Evolutionary conservation across 2,329 filamentous ascomycete genomes (phyloP), one percentile per base, ranked within the genome.

Genomic region (Cercospora sp.): DNA sequence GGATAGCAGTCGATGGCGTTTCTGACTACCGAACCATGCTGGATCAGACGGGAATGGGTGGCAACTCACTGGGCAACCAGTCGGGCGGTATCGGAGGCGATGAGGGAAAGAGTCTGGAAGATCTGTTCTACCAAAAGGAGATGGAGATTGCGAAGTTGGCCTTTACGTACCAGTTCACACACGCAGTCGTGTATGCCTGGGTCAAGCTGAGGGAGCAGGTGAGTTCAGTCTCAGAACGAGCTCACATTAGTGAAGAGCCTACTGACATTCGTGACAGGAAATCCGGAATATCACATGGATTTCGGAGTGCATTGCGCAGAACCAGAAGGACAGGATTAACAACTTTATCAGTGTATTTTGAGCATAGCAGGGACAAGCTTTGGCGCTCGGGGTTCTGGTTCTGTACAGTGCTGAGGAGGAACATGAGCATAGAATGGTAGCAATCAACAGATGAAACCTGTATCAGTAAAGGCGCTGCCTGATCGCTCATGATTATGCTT

Each of bases 221-320:
- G 82, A 80, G 89, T 28, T 24, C 16, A n/a, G 24, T 10, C 13
- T 55, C 16, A 40, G n/a, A 9, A 30, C 5, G 12, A 55, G 57
- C 76, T 81, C 70, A 82, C 66, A 34, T 10, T 26, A 51, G 21
- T 24, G 45, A 12, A 12, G 3, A 24, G 8, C 21, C 5, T 51
- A 62, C 77, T 81, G 70, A 82, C 67, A 34, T 7, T 26, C 37
- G 4, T 43, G 37, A 49, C 71, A 98, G 94, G 95, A 99, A 91
- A 97, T 98, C 76, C 91, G 95, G 73, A 99, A 99, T 82, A 97
- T 99, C 78, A 98, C 95, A 62, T 99, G 95, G 95, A 99, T 99
- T 81, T 91, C 95, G 24, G 95, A 99, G 82, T 99, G 95, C 83
- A 99, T 99, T 87, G 95, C 95, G 66, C 95, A 99, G 83, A 97